Conservation (phyloP, 1,284 basidiomycete species). For the Wallemia ichthyophaga region DNA sequence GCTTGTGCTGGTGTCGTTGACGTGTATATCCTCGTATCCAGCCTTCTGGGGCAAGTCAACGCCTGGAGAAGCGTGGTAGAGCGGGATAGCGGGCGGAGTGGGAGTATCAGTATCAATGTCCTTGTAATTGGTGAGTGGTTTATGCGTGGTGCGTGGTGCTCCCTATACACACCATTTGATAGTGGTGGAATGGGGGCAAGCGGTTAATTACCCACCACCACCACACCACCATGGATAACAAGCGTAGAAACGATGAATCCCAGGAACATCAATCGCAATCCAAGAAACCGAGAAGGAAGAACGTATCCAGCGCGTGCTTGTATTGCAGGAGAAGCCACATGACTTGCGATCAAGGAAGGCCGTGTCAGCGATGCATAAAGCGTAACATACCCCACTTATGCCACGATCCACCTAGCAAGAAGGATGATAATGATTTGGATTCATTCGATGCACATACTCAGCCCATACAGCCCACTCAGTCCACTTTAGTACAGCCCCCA, state of each 20-base stretch:
- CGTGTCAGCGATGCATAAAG: constrained; percentile 17
- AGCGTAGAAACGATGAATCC: neutral
- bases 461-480: too few relatives aligned
- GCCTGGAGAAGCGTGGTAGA: neutral
- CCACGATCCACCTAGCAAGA: constrained; percentile 4
- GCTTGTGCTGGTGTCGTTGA: neutral
- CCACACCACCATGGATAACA: neutral
- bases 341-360: constrained; percentile 17
- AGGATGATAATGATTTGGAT: too few relatives aligned
- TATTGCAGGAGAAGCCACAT: constrained; percentile 17
- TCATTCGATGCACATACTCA: too few relatives aligned
- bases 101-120: too few relatives aligned
- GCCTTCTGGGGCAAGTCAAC: neutral
- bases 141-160: too few relatives aligned
- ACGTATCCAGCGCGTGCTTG: constrained; percentile 11
- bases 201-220: too few relatives aligned
- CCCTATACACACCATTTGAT: too few relatives aligned
- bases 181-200: too few relatives aligned
- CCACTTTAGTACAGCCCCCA: too few relatives aligned
- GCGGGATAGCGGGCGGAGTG: neutral
- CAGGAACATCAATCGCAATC: neutral
- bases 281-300: neutral
- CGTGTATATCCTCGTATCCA: neutral
- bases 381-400: constrained; percentile 19
- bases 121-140: too few relatives aligned